Evolutionary conservation across 2,329 filamentous ascomycete genomes (phyloP), one percentile per base, ranked within the genome.

Genomic region (Paraphaeosphaeria minitans): DNA sequence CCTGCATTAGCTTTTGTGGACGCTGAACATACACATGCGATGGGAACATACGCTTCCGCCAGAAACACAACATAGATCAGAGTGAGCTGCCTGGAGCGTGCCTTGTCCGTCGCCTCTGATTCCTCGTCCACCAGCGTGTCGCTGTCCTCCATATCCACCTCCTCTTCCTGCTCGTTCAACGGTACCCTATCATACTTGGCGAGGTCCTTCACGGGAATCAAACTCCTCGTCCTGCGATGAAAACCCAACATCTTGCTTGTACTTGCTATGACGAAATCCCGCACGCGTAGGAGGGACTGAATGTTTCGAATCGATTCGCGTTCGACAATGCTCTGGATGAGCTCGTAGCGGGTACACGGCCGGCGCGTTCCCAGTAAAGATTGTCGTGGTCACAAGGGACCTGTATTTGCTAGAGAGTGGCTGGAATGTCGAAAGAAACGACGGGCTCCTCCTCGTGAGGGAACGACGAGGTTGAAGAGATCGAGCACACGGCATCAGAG

Each of bases 31-130:
- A 55, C 2, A 39, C 31, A 52, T 65, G 33, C 59, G 31, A 13
- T 41, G 21, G 49, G 5, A 31, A 72, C 75, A 51, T 71, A 78
- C 72, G 80, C 79, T 71, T 82, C 80, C 7, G 79, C 79, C n/a
- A 82, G 71, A 57, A 81, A 80, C 27, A 82, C 65, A 27, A 80
- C 66, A 63, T 81, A 81, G 48, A 82, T 78, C 61, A 82, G 70
- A 54, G 69, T 70, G 63, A 81, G 58, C 60, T 81, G 77, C 50
- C 60, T 71, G 56, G 66, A 59, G 50, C 70, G 64, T 41, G 65
- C 67, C 64, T 64, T 70, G 55, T 63, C 57, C 24, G 62, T 59
- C 37, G 59, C 53, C 33, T 67, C 63, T 31, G 62, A 53, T 29
- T 53, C 60, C 39, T 59, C 47, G 27, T 70, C 66, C 29, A 58